These are phyloP conservation scores for Suzukiozyma palmioleophila DNA, from an alignment of 1,139 yeast species.

Conservation along the genomic window DNA sequence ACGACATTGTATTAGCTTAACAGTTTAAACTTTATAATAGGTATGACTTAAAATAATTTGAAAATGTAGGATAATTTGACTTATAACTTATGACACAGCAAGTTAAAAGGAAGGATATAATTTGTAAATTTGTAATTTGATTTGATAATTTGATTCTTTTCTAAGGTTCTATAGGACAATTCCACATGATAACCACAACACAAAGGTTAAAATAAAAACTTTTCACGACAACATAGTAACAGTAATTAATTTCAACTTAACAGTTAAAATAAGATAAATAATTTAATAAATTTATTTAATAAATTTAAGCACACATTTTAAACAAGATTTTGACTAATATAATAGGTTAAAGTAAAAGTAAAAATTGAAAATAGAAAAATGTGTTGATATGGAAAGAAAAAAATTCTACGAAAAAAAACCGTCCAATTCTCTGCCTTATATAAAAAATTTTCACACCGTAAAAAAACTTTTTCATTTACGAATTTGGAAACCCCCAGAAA, in stretches of 20 bases:
- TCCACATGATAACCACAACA: conserved; percentile 2
- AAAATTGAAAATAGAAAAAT: not conserved
- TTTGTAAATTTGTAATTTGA: not conserved
- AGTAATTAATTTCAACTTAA: not conserved
- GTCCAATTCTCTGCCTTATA: not conserved
- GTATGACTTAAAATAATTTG: not conserved
- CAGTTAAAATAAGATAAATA: not conserved
- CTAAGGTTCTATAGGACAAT: not conserved
- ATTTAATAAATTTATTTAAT: conserved; percentile 1
- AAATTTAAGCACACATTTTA: conserved; percentile 1
- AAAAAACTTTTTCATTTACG: conserved; percentile 1
- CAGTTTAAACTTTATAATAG: not conserved
- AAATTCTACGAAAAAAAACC: not conserved
- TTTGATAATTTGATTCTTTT: not conserved
- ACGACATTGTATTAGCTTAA: conserved; percentile 2
- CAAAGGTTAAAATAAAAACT: conserved; percentile 1
- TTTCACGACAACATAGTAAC: conserved; percentile 1
- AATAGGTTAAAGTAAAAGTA: not conserved
- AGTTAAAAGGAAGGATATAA: not conserved
- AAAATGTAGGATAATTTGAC: not conserved
- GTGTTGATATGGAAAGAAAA: not conserved
- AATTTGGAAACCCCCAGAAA: not conserved
- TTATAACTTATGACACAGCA: too few species aligned
- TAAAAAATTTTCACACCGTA: not conserved
- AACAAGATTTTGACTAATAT: not conserved